Base-by-base conservation (phyloP, 306 rosid species). In the Sindora glabra region DNA sequence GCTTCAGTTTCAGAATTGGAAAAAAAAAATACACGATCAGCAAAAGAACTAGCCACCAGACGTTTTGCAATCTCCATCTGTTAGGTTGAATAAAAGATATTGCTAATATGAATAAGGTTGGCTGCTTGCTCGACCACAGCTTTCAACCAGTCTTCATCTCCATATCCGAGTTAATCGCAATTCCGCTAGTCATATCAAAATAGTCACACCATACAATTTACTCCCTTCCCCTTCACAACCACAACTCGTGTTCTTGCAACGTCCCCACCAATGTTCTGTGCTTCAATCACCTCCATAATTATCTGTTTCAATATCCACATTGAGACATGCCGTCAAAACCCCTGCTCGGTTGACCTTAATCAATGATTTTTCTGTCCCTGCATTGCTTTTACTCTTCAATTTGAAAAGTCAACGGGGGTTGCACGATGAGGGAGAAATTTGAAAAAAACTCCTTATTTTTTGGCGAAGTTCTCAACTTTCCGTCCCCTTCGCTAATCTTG, bases 1-100 rank as follows among this genome's bases (percentile, higher is more conserved):
- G 98, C 95, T 72, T 92, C 96, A 6, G 98, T 92, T 79, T 96
- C 98, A 17, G 98, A 92, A 52, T 92, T 92, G 0, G 82, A 23
- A 51, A 86, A 92, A n/a, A n/a, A n/a, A 53, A 92, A 92, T 19
- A 86, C 96, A 32, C 95, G 90, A 72, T 92, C 95, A 14, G 98
- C 96, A 76, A 92, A 92, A 8, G 95, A 78, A 72, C 47, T 36
- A 37, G 74, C 71, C 42, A 86, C 98, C 38, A 92, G 71, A 56
- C 73, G 82, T 74, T 78, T 67, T 9, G 98, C 98, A 68, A 89
- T 90, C 73, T 86, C 90, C 30, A 86, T 81, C 98, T 89, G 96
- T 51, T 96, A 95, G 38, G 81, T 16, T 21, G 98, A 55, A 72
- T 85, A 60, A 68, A 58, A 92, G 37, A 86, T 22, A 65, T 88